Conservation (phyloP, 768 basidiomycete genomes). For the Sistotremastrum niveocremeum region DNA sequence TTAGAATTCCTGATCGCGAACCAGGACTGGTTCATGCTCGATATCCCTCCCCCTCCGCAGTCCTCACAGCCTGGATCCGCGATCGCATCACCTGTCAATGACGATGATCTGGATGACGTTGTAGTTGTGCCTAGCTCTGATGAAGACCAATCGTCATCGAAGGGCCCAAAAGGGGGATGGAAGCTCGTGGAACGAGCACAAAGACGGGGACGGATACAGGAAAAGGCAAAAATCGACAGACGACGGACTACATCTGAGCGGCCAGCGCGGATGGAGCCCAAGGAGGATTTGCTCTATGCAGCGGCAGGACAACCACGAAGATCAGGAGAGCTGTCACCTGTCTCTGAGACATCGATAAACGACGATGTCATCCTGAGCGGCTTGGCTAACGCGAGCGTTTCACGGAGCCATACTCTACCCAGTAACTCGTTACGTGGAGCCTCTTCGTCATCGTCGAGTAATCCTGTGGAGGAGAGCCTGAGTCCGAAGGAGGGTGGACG, state of each 20-base stretch:
- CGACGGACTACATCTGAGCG: constrained; percentile 6
- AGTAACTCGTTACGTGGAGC: no score
- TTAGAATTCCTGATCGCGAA: constrained; percentile 94
- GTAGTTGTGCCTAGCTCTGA: constrained; percentile 31
- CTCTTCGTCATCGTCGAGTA: no score
- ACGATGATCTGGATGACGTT: constrained; percentile 34
- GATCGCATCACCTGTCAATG: constrained; percentile 4
- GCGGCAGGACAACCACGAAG: no score
- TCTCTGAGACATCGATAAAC: no score
- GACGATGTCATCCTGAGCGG: no score
- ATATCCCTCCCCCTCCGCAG: constrained; percentile 58
- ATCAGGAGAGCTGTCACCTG: no score
- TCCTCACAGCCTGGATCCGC: constrained; percentile 16
- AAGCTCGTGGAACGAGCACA: not conserved
- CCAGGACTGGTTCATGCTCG: constrained; percentile 90
- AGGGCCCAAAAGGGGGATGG: constrained; percentile 1
- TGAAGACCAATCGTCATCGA: constrained; percentile 8
- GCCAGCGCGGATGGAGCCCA: no score
- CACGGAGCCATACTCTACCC: no score
- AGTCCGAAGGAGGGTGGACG: no score
- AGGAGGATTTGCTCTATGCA: no score
- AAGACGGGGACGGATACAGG: not conserved
- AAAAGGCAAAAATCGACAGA: not conserved
- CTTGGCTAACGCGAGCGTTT: no score
- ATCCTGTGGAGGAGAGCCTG: no score